phyloP scores from a whole-genome alignment of 1,139 yeast species.

The Hyphopichia burtonii region DNA sequence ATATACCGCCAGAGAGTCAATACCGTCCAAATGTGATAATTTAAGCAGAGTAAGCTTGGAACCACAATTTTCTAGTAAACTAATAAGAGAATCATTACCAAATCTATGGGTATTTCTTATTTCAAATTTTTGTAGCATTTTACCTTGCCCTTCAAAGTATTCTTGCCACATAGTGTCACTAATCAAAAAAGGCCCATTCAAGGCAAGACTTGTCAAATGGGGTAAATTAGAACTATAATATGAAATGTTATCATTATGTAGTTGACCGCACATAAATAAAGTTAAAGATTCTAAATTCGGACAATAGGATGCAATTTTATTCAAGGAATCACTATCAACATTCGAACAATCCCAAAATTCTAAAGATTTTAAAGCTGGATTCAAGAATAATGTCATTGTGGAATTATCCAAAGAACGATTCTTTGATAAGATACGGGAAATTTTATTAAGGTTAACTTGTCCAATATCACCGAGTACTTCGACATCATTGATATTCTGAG shows the following conservation, averaged over 20 bases:
- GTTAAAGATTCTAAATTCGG: slow-evolving; percentile 69
- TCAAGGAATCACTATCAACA: slow-evolving; percentile 62
- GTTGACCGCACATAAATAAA: slow-evolving; percentile 89
- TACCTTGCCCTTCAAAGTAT: slow-evolving; percentile 53
- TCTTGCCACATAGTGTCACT: slow-evolving; percentile 73
- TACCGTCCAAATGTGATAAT: slow-evolving; percentile 70
- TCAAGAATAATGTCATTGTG: slow-evolving; percentile 72
- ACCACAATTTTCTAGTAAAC: slow-evolving; percentile 65
- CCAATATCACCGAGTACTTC: slow-evolving; percentile 84
- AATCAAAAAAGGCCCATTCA: slow-evolving; percentile 88
- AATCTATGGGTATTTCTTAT: slow-evolving; percentile 83
- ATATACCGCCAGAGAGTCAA: slow-evolving; percentile 57
- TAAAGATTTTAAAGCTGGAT: slow-evolving; percentile 52
- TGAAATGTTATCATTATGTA: slow-evolving; percentile 71
- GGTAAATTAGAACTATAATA: slow-evolving; percentile 62
- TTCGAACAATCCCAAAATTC: slow-evolving; percentile 94
- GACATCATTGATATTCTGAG: slow-evolving; percentile 71
- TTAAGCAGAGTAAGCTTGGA: slow-evolving; percentile 44
- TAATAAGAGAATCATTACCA: slow-evolving; percentile 60
- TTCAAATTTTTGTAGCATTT: slow-evolving; percentile 44
- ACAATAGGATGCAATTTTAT: slow-evolving; percentile 73
- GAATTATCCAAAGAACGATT: slow-evolving; percentile 74
- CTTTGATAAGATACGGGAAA: slow-evolving; percentile 72
- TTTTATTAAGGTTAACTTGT: slow-evolving; percentile 57
- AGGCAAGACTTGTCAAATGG: slow-evolving; percentile 48